phyloP scores from a whole-genome alignment of 495 filamentous ascomycete genomes.

The Aspergillus campestris region DNA sequence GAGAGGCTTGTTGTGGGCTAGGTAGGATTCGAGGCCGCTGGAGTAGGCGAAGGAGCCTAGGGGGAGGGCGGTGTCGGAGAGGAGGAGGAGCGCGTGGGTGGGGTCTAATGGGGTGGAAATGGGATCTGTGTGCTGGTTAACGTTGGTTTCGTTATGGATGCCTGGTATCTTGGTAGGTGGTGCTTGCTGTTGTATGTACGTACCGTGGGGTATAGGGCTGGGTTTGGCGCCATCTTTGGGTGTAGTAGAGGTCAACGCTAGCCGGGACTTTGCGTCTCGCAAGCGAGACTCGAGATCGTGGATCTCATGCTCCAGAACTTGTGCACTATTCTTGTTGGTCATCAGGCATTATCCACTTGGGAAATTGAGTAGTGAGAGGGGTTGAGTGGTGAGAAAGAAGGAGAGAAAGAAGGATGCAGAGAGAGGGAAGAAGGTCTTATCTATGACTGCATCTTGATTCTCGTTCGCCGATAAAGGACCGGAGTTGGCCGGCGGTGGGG shows the following conservation, averaged over 20 bases:
- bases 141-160: not conserved
- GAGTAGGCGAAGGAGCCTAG: slow-evolving; percentile 96
- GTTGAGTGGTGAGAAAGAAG: not conserved
- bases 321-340: slow-evolving; percentile 10
- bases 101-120: slow-evolving; percentile 7
- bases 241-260: slow-evolving; percentile 7
- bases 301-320: slow-evolving; percentile 43
- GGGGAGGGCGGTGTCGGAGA: slow-evolving; percentile 92
- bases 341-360: slow-evolving; percentile 7
- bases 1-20: slow-evolving; percentile 61
- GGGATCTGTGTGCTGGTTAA: not conserved
- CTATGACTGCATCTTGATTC: not conserved
- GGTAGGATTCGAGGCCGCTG: slow-evolving; percentile 86
- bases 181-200: not conserved
- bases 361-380: not conserved
- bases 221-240: not conserved
- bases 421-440: slow-evolving; percentile 2
- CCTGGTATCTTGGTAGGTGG: not conserved
- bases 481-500: slow-evolving; percentile 4
- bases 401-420: not conserved
- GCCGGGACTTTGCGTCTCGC: slow-evolving; percentile 22
- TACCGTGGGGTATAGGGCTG: too few species aligned
- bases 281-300: slow-evolving; percentile 42
- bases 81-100: slow-evolving; percentile 75
- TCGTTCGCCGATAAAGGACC: slow-evolving; percentile 2